Conservation (phyloP, 2,329 filamentous ascomycete genomes). For the Penicillium digitatum region DNA sequence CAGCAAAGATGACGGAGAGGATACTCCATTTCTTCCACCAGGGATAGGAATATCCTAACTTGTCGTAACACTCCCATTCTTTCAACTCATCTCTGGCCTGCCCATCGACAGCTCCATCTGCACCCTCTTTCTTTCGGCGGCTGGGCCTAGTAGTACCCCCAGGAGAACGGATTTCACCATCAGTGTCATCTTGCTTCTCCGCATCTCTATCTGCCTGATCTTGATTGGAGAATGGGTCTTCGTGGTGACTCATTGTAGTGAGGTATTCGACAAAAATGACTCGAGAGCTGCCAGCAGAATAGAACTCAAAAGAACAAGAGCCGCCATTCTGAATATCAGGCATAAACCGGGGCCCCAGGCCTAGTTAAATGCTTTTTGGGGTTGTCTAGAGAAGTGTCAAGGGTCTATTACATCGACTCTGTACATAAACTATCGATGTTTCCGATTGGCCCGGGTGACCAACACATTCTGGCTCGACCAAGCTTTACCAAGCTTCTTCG, state of each 20-base stretch:
- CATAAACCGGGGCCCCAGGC: not conserved
- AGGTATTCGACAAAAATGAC: not conserved
- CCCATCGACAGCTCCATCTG: constrained; percentile 6
- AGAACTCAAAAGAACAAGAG: not conserved
- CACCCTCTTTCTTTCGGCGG: constrained; percentile 11
- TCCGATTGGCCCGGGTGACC: constrained; percentile 21
- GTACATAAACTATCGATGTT: not conserved
- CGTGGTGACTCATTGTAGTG: constrained; percentile 12
- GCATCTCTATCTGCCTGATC: constrained; percentile 10
- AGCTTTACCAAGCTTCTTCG: constrained; percentile 11
- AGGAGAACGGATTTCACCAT: constrained; percentile 12
- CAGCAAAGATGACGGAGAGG: constrained; percentile 63
- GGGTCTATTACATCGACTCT: not conserved
- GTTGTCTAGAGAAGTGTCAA: not conserved
- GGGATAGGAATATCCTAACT: constrained; percentile 60
- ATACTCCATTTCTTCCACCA: constrained; percentile 67
- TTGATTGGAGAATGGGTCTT: constrained; percentile 1
- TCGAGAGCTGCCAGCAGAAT: not conserved
- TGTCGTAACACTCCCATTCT: constrained; percentile 58
- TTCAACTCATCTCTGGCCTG: constrained; percentile 41
- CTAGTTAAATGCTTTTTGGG: constrained; percentile 4
- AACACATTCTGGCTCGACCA: constrained; percentile 8
- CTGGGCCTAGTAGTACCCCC: constrained; percentile 9
- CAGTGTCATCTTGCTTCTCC: constrained; percentile 18
- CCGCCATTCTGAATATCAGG: not conserved